Percentiles rank a stretch among this genome's conserved stretches.
phyloP scores from a whole-genome alignment of 2,329 filamentous ascomycete species.

The Cladosporium sphaerospermum region DNA sequence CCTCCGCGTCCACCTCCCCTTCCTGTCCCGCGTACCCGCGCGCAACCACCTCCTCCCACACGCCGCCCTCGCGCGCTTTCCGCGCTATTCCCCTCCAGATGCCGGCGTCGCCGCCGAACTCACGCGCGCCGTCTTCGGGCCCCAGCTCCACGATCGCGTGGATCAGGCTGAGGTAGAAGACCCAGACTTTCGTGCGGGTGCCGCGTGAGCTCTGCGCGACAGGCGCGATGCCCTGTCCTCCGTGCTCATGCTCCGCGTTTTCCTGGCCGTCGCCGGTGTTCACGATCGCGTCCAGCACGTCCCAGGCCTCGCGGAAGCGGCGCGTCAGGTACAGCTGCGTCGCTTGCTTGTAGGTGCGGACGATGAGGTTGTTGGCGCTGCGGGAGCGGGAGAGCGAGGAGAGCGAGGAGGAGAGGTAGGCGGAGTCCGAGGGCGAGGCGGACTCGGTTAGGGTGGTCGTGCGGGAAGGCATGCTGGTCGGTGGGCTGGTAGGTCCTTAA shows the following conservation, averaged over 20 bases:
- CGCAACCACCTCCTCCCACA: conserved; percentile 91
- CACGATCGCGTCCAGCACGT: conserved; percentile 77
- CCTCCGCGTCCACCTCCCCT: conserved; percentile 87
- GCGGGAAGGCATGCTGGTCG: conserved; percentile 4
- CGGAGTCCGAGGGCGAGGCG: conserved; percentile 1
- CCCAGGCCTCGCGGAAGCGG: conserved; percentile 81
- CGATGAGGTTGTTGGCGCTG: conserved; percentile 65
- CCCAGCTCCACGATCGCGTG: conserved; percentile 88
- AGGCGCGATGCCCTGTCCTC: conserved; percentile 46
- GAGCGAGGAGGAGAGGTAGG: conserved; percentile 58
- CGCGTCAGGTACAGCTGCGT: conserved; percentile 93
- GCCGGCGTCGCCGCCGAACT: conserved; percentile 70
- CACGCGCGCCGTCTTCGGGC: conserved; percentile 79
- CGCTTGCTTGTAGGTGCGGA: conserved; percentile 88
- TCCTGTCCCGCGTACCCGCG: conserved; percentile 84
- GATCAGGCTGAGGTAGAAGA: conserved; percentile 86
- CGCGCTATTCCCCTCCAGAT: conserved; percentile 70
- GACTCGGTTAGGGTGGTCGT: not conserved
- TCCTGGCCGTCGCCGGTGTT: conserved; percentile 23
- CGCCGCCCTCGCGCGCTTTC: conserved; percentile 78
- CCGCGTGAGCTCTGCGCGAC: conserved; percentile 73
- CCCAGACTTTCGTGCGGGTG: conserved; percentile 93
- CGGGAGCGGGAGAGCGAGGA: conserved; percentile 63
- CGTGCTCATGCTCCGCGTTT: conserved; percentile 14
- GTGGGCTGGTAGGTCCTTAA: not conserved